These are phyloP conservation scores for Paxillus involutus DNA, from an alignment of 768 basidiomycete species.

Conservation along the genomic window DNA sequence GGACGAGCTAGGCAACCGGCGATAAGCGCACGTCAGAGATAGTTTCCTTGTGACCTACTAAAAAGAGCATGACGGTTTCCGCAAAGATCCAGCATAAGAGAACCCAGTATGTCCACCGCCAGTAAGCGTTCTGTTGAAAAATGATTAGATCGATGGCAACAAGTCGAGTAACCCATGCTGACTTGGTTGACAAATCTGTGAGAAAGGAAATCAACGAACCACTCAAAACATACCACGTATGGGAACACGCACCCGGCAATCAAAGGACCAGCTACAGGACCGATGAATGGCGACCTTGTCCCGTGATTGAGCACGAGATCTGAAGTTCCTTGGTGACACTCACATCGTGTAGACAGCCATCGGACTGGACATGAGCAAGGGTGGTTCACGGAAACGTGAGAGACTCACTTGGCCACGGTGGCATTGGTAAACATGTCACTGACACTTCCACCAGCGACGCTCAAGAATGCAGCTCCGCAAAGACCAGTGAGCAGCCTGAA, in stretches of 20 bases:
- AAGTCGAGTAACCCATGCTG: conserved; percentile 5
- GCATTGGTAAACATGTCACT: conserved; percentile 56
- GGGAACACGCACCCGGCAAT: conserved; percentile 50
- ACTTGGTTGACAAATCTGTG: conserved; percentile 70
- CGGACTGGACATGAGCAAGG: conserved; percentile 35
- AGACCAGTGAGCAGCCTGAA: conserved; percentile 60
- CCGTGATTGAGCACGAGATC: not conserved
- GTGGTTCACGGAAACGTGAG: not conserved
- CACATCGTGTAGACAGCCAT: conserved; percentile 55
- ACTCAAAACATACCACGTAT: not conserved
- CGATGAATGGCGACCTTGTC: conserved; percentile 49
- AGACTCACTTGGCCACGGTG: conserved; percentile 57
- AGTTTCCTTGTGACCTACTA: conserved; percentile 36
- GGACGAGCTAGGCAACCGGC: conserved; percentile 47
- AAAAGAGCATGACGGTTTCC: conserved; percentile 49
- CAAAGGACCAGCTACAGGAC: conserved; percentile 55
- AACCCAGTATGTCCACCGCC: conserved; percentile 81
- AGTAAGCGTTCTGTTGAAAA: conserved; percentile 45
- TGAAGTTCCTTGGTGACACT: not conserved
- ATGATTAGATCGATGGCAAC: conserved; percentile 1
- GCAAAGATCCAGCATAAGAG: conserved; percentile 67
- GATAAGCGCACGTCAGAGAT: not conserved
- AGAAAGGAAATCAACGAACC: not conserved
- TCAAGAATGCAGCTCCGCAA: conserved; percentile 56
- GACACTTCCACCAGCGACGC: conserved; percentile 61